phyloP scores from a whole-genome alignment of 1,284 basidiomycete genomes.

The Cutaneotrichosporon dermatis region DNA sequence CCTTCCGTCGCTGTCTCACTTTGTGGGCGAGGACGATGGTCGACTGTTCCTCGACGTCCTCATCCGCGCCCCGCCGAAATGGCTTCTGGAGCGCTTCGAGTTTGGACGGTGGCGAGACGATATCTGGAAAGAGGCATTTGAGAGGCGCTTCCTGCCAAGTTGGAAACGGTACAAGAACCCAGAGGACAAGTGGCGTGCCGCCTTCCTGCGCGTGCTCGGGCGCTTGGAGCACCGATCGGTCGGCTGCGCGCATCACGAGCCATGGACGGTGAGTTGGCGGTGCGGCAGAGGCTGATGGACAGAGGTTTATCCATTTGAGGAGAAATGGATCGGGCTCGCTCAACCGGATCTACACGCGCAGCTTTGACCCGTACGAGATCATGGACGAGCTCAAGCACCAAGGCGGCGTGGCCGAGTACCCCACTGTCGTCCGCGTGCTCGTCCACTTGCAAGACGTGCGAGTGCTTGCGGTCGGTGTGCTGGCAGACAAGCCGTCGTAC shows the following conservation, averaged over 20 bases:
- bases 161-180: conserved; percentile 39
- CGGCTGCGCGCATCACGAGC: conserved; percentile 44
- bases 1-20: conserved; percentile 33
- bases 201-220: conserved; percentile 37
- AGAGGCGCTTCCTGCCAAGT: conserved; percentile 37
- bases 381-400: conserved; percentile 44
- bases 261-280: conserved; percentile 35
- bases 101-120: conserved; percentile 29
- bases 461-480: conserved; percentile 38
- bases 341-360: conserved; percentile 43
- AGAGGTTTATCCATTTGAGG: conserved; percentile 45
- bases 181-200: conserved; percentile 39
- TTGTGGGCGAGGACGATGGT: conserved; percentile 21
- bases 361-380: conserved; percentile 43
- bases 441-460: conserved; percentile 43
- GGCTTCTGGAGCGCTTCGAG: conserved; percentile 42
- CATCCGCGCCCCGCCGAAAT: conserved; percentile 34
- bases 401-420: conserved; percentile 34
- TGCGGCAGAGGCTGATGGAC: not conserved
- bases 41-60: conserved; percentile 34
- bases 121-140: conserved; percentile 41
- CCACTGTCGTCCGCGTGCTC: conserved; percentile 37
- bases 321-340: conserved; percentile 41
- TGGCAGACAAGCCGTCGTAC: conserved; percentile 28
- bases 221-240: conserved; percentile 36